A percentile compares a stretch with the other conserved stretches of the same genome.
Conservation (phyloP, 1,139 yeast species). For the Debaryomyces udenii region DNA sequence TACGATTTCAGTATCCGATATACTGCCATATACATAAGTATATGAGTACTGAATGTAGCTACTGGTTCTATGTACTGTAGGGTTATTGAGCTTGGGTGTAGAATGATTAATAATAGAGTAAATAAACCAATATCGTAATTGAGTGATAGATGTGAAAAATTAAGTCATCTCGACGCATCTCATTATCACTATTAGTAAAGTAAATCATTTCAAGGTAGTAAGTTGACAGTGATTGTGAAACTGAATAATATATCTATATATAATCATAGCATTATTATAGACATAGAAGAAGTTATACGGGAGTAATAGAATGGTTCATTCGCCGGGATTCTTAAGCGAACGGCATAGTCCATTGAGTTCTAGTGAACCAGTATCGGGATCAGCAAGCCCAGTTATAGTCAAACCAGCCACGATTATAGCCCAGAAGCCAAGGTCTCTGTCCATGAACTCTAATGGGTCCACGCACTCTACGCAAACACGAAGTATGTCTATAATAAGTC, state of each 20-base stretch:
- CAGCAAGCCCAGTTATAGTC: constrained; percentile 28
- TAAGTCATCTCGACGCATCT: not conserved
- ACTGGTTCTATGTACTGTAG: too few species aligned
- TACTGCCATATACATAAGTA: too few species aligned
- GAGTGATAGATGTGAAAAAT: too few species aligned
- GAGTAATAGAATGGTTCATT: constrained; percentile 5
- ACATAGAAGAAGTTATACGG: not conserved
- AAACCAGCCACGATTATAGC: constrained; percentile 21
- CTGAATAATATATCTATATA: too few species aligned
- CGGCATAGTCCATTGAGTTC: constrained; percentile 22
- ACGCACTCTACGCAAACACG: constrained; percentile 29
- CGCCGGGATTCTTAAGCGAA: constrained; percentile 22
- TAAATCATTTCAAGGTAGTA: too few species aligned
- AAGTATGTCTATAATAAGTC: constrained; percentile 42
- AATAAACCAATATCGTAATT: too few species aligned
- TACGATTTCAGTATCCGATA: too few species aligned
- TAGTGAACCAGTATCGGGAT: constrained; percentile 19
- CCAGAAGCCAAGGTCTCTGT: constrained; percentile 36
- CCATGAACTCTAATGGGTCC: constrained; percentile 37
- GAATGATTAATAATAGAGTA: too few species aligned
- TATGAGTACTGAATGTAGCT: too few species aligned
- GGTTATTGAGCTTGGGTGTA: too few species aligned
- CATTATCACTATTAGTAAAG: not conserved
- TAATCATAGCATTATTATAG: not conserved
- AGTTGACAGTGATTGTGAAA: too few species aligned